Base-by-base conservation (phyloP, 139 green algal species). In the Nannochloris sp. region DNA sequence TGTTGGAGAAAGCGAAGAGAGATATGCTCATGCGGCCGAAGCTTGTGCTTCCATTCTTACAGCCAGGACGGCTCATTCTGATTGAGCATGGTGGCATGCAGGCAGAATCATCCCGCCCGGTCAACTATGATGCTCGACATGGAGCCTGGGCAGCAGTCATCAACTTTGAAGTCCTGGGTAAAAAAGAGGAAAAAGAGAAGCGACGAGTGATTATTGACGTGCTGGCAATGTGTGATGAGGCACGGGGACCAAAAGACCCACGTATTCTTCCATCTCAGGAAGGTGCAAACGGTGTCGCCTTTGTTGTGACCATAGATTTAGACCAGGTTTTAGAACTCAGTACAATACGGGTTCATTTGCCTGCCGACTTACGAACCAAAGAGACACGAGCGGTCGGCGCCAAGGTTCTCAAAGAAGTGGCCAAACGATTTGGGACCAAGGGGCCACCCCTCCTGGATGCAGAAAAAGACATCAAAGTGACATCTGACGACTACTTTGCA, bases 31-130 rank as follows among this genome's bases (percentile, higher is more conserved):
- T 61, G n/a, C 43, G 61, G 4, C 83, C 85, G 3, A 60, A 70
- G 12, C 27, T 79, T 36, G 66, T 51, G 11, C 66, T 95, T 48
- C 87, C 83, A 34, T 96, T 96, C 75, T 77, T 97, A 37, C 85
- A 94, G 70, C 83, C 86, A 1, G 88, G 88, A 1, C 75, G 90
- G 0, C 66, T 95, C 14, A 75, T 92, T 6, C 62, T 71, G 6
- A 14, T 19, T 18, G 8, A 14, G 27, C 8, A 48, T 37, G 43
- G 36, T 19, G 34, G 34, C 8, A 40, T 11, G 6, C 7, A 40
- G 34, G 8, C 34, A 9, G 34, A 34, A 12, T 40, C 14, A 62
- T 23, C 25, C 21, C 24, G 40, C 40, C 21, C 48, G 48, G 23
- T 11, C 34, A 40, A 40, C 1, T 40, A 40, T 40, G 68, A 63